phyloP scores from a whole-genome alignment of 2,329 filamentous ascomycete genomes.

The Domatiomyces catenatus region DNA sequence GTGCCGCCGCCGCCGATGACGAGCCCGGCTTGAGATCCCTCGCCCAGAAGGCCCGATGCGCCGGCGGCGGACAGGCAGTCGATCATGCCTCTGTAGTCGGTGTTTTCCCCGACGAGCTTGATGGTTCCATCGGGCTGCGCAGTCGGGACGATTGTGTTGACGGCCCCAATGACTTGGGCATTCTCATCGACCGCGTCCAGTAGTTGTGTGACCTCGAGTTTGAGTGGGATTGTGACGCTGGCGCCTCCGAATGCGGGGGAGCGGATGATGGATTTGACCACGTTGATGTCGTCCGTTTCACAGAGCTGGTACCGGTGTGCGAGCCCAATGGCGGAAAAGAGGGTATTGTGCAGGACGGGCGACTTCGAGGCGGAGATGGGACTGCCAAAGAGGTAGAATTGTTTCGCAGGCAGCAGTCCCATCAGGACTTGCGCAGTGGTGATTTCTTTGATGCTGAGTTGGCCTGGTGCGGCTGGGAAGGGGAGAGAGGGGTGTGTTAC shows the following conservation, averaged over 20 bases:
- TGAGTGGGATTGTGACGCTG: constrained; percentile 89
- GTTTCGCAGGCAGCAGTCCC: constrained; percentile 58
- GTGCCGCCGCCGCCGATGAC: constrained; percentile 89
- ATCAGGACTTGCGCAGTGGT: constrained; percentile 61
- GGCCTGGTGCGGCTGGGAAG: constrained; percentile 84
- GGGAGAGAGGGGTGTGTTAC: constrained; percentile 83
- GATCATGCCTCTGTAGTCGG: constrained; percentile 88
- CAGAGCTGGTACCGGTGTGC: constrained; percentile 65
- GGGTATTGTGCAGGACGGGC: constrained; percentile 73
- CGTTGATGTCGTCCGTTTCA: constrained; percentile 53
- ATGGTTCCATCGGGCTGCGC: constrained; percentile 23
- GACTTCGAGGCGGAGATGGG: constrained; percentile 72
- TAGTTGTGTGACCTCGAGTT: constrained; percentile 68
- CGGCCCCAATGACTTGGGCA: constrained; percentile 70
- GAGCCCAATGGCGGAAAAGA: constrained; percentile 62
- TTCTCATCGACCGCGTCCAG: constrained; percentile 68
- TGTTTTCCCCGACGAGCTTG: constrained; percentile 71
- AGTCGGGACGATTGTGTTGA: constrained; percentile 77
- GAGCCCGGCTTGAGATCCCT: constrained; percentile 43
- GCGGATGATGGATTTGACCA: constrained; percentile 51
- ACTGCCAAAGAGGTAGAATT: constrained; percentile 77
- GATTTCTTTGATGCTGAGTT: constrained; percentile 81
- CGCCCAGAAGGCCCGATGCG: constrained; percentile 31
- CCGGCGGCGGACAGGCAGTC: constrained; percentile 59
- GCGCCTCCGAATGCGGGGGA: constrained; percentile 71